Conservation (phyloP, 306 rosid genomes). For the Parietaria judaica region DNA sequence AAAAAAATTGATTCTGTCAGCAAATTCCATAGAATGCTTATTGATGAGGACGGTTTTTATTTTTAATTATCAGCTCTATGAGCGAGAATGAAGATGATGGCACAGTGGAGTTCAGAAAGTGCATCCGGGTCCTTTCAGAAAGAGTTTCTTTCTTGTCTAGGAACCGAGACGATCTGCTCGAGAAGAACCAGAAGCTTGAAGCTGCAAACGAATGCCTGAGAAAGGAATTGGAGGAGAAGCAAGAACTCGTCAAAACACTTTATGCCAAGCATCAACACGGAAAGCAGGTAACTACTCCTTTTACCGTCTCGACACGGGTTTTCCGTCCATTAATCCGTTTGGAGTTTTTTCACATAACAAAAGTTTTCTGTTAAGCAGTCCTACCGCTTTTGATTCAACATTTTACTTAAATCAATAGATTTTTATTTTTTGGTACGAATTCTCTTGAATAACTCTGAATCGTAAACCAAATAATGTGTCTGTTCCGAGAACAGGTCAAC, state of each 20-base stretch:
- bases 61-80: constrained; percentile 45
- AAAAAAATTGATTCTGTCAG: background rate
- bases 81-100: constrained; percentile 84
- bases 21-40: constrained; percentile 2
- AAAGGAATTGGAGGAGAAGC: constrained; percentile 80
- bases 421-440: background rate
- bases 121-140: constrained; percentile 62
- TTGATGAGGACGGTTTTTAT: constrained; percentile 17
- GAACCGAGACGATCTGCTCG: constrained; percentile 75
- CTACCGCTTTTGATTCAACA: background rate
- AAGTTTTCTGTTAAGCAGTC: background rate
- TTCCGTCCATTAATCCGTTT: background rate
- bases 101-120: constrained; percentile 66
- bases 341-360: background rate
- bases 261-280: constrained; percentile 86
- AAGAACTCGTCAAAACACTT: constrained; percentile 68
- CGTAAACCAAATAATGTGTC: background rate
- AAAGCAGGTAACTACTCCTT: constrained; percentile 61
- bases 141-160: constrained; percentile 67
- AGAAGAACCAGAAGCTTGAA: constrained; percentile 60
- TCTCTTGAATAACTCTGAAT: no score
- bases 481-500: constrained; percentile 63
- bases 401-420: background rate
- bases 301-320: background rate
- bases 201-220: constrained; percentile 68